Evolutionary conservation across 495 filamentous ascomycete species (phyloP).

Genomic region (Penicillium cataractarum): DNA sequence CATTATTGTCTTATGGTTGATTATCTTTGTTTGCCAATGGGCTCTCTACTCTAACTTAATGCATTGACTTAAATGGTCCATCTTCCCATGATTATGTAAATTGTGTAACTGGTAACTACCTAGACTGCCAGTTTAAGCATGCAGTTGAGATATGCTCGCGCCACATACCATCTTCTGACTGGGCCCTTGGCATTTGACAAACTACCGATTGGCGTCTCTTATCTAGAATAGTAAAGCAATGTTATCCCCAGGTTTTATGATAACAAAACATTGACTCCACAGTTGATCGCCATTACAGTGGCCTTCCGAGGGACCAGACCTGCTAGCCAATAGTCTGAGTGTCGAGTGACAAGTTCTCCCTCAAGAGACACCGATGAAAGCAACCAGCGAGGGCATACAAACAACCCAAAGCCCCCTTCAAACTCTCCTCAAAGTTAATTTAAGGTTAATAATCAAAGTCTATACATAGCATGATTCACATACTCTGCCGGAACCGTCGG

Average conservation of each 20-base stretch:
- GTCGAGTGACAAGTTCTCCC: not conserved
- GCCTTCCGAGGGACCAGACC: not conserved
- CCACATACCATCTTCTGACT: not conserved
- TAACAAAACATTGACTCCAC: not conserved
- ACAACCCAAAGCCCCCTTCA: not conserved
- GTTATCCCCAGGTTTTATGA: not conserved
- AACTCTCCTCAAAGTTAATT: not conserved
- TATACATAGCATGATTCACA: not conserved
- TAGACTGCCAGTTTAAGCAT: not conserved
- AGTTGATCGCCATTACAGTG: not conserved
- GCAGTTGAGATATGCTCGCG: not conserved
- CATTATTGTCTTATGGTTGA: not conserved
- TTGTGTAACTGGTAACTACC: not conserved
- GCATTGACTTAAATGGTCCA: not conserved
- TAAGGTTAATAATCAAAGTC: not conserved
- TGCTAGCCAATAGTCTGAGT: not conserved
- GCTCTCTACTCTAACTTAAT: slow-evolving; percentile 9
- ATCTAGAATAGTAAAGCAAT: not conserved
- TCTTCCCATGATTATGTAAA: not conserved
- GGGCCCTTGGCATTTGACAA: not conserved
- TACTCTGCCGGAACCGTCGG: not conserved
- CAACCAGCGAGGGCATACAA: not conserved
- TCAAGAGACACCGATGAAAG: not conserved
- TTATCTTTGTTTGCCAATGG: not conserved
- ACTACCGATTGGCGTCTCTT: not conserved